These are phyloP conservation scores for Claviceps maximensis DNA, from an alignment of 2,329 filamentous ascomycete species.

Conservation along the genomic window DNA sequence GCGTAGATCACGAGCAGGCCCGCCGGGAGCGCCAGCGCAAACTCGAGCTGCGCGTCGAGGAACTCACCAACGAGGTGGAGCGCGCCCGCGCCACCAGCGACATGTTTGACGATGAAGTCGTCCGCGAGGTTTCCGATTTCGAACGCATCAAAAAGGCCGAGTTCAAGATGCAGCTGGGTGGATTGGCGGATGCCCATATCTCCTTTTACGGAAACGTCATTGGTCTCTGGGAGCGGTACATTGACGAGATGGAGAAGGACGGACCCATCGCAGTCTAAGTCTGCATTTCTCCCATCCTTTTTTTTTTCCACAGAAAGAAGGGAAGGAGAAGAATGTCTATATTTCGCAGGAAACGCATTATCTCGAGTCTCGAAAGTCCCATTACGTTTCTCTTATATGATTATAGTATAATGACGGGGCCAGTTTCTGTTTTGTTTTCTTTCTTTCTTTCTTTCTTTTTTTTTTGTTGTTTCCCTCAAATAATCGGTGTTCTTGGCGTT, in stretches of 20 bases:
- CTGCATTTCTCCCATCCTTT: no score
- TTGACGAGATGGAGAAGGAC: conserved; percentile 72
- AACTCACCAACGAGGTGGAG: conserved; percentile 81
- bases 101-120: conserved; percentile 91
- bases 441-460: neutral
- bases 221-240: conserved; percentile 77
- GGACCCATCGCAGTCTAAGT: conserved; percentile 17
- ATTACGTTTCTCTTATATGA: no score
- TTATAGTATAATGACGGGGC: no score
- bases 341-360: no score
- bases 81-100: conserved; percentile 75
- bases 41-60: conserved; percentile 83
- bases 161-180: conserved; percentile 76
- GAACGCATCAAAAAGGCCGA: conserved; percentile 92
- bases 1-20: conserved; percentile 89
- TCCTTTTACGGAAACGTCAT: conserved; percentile 72
- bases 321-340: no score
- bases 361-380: no score
- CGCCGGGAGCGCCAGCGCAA: conserved; percentile 78
- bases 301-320: no score
- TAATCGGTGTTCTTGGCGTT: no score
- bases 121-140: conserved; percentile 85
- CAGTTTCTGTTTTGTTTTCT: neutral
- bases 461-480: neutral
- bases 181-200: conserved; percentile 72